These are phyloP conservation scores for Tulasnella sp. DNA, from an alignment of 768 basidiomycete species.

Conservation along the genomic window DNA sequence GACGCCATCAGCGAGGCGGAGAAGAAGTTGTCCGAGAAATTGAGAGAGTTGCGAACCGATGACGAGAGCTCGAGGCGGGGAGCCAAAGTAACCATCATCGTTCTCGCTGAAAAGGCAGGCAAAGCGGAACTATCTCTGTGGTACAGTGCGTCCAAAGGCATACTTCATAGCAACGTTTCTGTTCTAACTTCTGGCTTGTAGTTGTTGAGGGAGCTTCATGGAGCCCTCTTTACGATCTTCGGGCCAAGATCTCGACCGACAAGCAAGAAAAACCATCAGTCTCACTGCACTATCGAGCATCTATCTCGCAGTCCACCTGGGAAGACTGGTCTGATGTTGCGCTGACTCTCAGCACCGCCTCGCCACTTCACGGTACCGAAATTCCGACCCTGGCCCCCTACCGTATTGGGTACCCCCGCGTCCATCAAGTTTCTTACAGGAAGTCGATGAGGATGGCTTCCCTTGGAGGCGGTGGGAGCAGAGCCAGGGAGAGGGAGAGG, in stretches of 20 bases:
- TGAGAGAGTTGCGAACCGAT: constrained; percentile 31
- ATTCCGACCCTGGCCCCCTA: constrained; percentile 28
- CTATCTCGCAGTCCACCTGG: constrained; percentile 30
- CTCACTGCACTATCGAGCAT: constrained; percentile 29
- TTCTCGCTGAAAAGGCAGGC: constrained; percentile 41
- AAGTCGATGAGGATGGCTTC: not conserved
- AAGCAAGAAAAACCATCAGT: constrained; percentile 34
- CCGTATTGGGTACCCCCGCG: constrained; percentile 21
- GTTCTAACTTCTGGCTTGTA: not conserved
- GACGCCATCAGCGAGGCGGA: constrained; percentile 19
- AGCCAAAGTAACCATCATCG: constrained; percentile 42
- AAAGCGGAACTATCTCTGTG: constrained; percentile 47
- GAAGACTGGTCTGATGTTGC: constrained; percentile 30
- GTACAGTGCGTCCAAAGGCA: constrained; percentile 46
- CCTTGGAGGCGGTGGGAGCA: not conserved
- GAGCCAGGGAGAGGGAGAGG: not conserved
- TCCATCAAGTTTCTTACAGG: not conserved
- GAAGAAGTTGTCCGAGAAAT: constrained; percentile 35
- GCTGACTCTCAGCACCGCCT: constrained; percentile 30
- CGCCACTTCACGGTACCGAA: constrained; percentile 22
- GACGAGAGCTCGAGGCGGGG: constrained; percentile 28
- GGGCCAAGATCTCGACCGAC: constrained; percentile 45
- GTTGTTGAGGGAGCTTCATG: constrained; percentile 52
- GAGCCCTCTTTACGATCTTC: constrained; percentile 57
- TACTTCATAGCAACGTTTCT: not conserved